Percentiles rank a stretch among this genome's conserved stretches.
phyloP scores from a whole-genome alignment of 1,284 basidiomycete genomes.

The Fistulinella staudtii region DNA sequence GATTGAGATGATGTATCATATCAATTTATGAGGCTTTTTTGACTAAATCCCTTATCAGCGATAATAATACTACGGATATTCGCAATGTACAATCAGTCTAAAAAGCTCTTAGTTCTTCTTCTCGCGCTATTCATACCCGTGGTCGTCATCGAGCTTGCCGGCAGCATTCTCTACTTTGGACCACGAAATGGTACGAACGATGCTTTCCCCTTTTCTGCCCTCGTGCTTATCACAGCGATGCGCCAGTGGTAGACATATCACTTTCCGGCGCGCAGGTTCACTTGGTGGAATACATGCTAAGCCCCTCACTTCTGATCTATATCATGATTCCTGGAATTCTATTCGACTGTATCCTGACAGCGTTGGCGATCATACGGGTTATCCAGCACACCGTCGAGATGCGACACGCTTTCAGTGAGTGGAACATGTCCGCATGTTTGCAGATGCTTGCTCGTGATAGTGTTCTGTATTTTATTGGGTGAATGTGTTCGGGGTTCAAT shows the following conservation, averaged over 20 bases:
- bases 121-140: conserved; percentile 5
- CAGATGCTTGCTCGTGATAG: conserved; percentile 6
- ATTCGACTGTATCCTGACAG: conserved; percentile 4
- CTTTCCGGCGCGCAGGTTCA: neutral
- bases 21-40: too few relatives aligned
- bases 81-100: conserved; percentile 12
- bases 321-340: conserved; percentile 4
- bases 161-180: neutral
- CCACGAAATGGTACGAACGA: conserved; percentile 2
- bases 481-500: neutral
- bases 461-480: conserved; percentile 6
- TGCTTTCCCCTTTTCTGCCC: neutral
- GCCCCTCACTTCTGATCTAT: neutral
- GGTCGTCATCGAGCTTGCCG: neutral
- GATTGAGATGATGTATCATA: neutral
- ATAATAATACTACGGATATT: conserved; percentile 10
- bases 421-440: conserved; percentile 1
- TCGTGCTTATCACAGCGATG: neutral
- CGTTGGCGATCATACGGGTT: conserved; percentile 1
- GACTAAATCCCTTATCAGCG: neutral
- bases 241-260: neutral
- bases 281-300: neutral
- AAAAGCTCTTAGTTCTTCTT: conserved; percentile 1
- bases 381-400: conserved; percentile 1
- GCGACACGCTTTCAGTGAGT: neutral